These are phyloP conservation scores for Phialophora chinensis DNA, from an alignment of 2,329 filamentous ascomycete species.

Conservation along the genomic window DNA sequence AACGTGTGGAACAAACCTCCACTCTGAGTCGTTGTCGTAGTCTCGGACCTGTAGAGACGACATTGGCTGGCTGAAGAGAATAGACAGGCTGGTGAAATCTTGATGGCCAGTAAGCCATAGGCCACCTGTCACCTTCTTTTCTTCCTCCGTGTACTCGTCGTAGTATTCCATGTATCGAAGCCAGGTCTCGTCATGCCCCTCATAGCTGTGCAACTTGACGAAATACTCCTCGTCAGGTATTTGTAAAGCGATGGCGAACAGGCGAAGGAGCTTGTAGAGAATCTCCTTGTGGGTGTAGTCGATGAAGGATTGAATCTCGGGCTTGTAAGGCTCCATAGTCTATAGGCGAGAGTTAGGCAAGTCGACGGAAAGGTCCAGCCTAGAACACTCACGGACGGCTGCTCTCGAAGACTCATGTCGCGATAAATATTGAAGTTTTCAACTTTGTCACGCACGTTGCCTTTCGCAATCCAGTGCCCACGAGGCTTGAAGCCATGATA, in stretches of 20 bases:
- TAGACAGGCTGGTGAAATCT: conserved; percentile 62
- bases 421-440: conserved; percentile 28
- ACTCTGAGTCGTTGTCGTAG: conserved; percentile 51
- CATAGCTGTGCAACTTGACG: conserved; percentile 62
- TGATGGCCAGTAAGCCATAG: conserved; percentile 61
- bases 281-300: conserved; percentile 36
- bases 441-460: conserved; percentile 14
- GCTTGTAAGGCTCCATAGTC: conserved; percentile 50
- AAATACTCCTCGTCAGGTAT: conserved; percentile 65
- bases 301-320: conserved; percentile 64
- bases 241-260: conserved; percentile 67
- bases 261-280: conserved; percentile 54
- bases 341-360: neutral
- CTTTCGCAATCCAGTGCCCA: conserved; percentile 44
- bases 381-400: conserved; percentile 10
- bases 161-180: conserved; percentile 68
- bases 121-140: conserved; percentile 51
- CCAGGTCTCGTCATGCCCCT: conserved; percentile 64
- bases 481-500: conserved; percentile 64
- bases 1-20: conserved; percentile 59
- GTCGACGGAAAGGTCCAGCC: neutral
- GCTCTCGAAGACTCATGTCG: conserved; percentile 18
- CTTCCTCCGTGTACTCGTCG: conserved; percentile 51
- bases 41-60: conserved; percentile 62
- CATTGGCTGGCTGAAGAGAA: conserved; percentile 65